Evolutionary conservation across 1,284 basidiomycete species (phyloP).

Genomic region (Rhodotorula sp.): DNA sequence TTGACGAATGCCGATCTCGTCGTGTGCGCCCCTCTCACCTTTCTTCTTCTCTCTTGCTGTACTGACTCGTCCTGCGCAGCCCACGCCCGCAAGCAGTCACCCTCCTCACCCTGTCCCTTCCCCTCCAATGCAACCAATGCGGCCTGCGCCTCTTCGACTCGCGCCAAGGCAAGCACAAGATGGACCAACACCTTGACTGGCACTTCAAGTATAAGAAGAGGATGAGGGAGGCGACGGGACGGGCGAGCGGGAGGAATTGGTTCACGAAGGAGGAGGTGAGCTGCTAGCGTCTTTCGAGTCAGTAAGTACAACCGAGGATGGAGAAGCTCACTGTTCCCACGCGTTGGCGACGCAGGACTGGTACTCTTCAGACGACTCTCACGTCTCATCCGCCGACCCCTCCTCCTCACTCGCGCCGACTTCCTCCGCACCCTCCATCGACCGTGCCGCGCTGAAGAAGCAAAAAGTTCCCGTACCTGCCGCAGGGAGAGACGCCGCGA

Average conservation of each 20-base stretch:
- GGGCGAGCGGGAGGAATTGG: constrained; percentile 90
- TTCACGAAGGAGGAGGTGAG: constrained; percentile 78
- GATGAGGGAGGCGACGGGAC: constrained; percentile 74
- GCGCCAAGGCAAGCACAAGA: constrained; percentile 65
- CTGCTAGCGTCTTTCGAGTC: constrained; percentile 32
- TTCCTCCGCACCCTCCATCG: constrained; percentile 16
- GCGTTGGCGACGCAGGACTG: constrained; percentile 63
- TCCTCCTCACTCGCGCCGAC: background rate
- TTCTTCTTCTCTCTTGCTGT: background rate
- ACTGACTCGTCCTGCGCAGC: constrained; percentile 53
- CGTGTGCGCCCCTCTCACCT: constrained; percentile 13
- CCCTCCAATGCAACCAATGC: constrained; percentile 90
- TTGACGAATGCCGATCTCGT: constrained; percentile 38
- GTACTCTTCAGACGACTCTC: constrained; percentile 55
- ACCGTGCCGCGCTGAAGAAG: constrained; percentile 58
- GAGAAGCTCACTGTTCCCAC: constrained; percentile 23
- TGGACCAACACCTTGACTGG: constrained; percentile 92
- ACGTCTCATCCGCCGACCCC: background rate
- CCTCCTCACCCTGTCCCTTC: constrained; percentile 65
- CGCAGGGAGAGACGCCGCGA: constrained; percentile 45
- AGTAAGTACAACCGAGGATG: no score
- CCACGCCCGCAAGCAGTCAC: constrained; percentile 12
- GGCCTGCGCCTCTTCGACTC: constrained; percentile 79
- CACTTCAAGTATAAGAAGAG: constrained; percentile 94
- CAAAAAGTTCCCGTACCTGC: constrained; percentile 79